Evolutionary conservation across 2,329 filamentous ascomycete genomes (phyloP).

Genomic region (Chrysosporium keratinophilum): DNA sequence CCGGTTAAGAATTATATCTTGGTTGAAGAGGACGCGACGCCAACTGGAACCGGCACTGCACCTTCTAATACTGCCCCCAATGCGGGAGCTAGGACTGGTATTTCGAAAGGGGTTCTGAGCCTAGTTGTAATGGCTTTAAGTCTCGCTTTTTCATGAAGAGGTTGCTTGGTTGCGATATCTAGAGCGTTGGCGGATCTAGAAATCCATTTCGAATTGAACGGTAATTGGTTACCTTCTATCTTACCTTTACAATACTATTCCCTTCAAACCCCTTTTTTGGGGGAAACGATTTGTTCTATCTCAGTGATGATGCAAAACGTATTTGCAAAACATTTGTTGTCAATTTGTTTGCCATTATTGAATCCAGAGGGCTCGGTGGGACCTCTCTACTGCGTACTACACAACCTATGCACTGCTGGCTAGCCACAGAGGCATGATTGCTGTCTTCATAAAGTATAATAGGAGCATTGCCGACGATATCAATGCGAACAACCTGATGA

Average conservation of each 20-base stretch:
- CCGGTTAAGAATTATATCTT: slow-evolving; percentile 40
- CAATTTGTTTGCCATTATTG: too few species aligned
- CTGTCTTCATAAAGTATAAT: too few species aligned
- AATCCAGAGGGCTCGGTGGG: too few species aligned
- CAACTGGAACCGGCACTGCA: neutral
- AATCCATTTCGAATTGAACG: neutral
- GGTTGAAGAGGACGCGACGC: slow-evolving; percentile 20
- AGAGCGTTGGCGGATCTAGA: neutral
- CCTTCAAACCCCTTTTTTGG: neutral
- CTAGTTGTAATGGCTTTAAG: neutral
- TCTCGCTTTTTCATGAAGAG: neutral
- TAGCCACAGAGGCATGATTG: too few species aligned
- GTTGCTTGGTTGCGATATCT: neutral
- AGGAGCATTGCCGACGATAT: too few species aligned
- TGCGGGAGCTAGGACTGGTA: neutral
- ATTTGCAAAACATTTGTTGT: too few species aligned
- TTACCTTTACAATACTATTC: neutral
- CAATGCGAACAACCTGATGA: too few species aligned
- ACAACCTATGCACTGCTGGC: too few species aligned
- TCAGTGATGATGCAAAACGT: too few species aligned
- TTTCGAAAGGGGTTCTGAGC: slow-evolving; percentile 1
- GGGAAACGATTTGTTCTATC: too few species aligned
- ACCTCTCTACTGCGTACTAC: too few species aligned
- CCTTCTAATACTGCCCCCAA: neutral
- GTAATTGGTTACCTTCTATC: neutral